Percentiles rank a stretch among this genome's conserved stretches.
phyloP scores from a whole-genome alignment of 2,329 filamentous ascomycete genomes.

The Cercospora nicotianae region DNA sequence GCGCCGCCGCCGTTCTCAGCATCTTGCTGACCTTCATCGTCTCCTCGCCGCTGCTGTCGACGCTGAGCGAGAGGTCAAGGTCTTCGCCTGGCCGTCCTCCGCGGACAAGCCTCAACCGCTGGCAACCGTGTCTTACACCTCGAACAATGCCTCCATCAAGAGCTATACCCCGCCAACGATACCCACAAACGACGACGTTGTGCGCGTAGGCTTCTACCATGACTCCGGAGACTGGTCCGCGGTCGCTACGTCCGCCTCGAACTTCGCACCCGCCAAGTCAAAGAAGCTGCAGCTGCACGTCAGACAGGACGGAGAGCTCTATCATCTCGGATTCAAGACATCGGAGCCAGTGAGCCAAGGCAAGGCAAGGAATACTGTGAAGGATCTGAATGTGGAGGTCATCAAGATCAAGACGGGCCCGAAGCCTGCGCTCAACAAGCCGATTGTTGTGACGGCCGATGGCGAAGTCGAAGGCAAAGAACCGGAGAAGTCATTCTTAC shows the following conservation, averaged over 20 bases:
- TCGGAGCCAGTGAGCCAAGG: slow-evolving; percentile 27
- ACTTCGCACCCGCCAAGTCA: slow-evolving; percentile 44
- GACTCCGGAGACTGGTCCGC: slow-evolving; percentile 44
- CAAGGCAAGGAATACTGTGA: slow-evolving; percentile 30
- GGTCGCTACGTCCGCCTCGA: slow-evolving; percentile 48
- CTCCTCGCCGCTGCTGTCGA: slow-evolving; percentile 34
- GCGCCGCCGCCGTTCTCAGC: slow-evolving; percentile 39
- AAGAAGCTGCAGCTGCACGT: slow-evolving; percentile 49
- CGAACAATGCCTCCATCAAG: slow-evolving; percentile 43
- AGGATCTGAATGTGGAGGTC: slow-evolving; percentile 47
- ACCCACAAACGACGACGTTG: slow-evolving; percentile 40
- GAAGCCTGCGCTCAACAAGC: slow-evolving; percentile 52
- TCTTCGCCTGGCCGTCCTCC: slow-evolving; percentile 42
- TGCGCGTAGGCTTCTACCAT: slow-evolving; percentile 48
- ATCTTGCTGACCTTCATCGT: slow-evolving; percentile 39
- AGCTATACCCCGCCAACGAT: slow-evolving; percentile 41
- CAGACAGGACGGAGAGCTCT: slow-evolving; percentile 46
- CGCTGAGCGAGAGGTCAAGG: slow-evolving; percentile 33
- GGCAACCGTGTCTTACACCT: slow-evolving; percentile 47
- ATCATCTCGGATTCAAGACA: slow-evolving; percentile 48
- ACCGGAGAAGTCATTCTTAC: slow-evolving; percentile 52
- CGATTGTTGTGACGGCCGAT: slow-evolving; percentile 56
- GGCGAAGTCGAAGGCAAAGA: slow-evolving; percentile 53
- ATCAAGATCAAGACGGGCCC: slow-evolving; percentile 43
- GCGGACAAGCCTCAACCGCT: slow-evolving; percentile 42